Percentiles rank a stretch among this genome's conserved stretches.
These are phyloP conservation scores for Luzula sylvatica DNA, from an alignment of 176 grass and related monocot species.

Conservation along the genomic window DNA sequence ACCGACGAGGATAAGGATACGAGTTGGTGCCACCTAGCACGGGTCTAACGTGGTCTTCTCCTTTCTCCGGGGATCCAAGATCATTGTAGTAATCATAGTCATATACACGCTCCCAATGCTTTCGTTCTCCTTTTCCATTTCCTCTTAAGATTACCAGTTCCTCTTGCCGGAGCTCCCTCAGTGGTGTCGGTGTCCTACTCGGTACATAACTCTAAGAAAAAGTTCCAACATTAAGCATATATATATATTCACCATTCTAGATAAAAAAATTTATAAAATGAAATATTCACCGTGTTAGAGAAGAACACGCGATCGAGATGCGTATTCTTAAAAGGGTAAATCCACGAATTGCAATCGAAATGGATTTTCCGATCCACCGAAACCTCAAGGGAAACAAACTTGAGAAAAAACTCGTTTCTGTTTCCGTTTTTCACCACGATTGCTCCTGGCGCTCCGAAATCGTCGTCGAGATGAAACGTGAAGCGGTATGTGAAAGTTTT, in stretches of 20 bases:
- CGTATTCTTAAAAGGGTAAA: conserved; percentile 62
- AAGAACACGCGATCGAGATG: conserved; percentile 74
- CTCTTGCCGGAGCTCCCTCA: conserved; percentile 48
- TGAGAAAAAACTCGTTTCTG: conserved; percentile 51
- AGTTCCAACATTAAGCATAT: no score
- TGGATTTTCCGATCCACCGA: conserved; percentile 40
- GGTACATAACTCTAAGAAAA: conserved; percentile 57
- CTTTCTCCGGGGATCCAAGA: conserved; percentile 55
- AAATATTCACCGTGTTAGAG: conserved; percentile 38
- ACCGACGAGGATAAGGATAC: conserved; percentile 66
- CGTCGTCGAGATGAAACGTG: conserved; percentile 25
- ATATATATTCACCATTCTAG: no score
- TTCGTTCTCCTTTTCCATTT: conserved; percentile 49
- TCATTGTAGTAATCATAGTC: conserved; percentile 85
- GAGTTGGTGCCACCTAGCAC: conserved; percentile 45
- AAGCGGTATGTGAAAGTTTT: conserved; percentile 50
- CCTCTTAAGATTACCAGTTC: conserved; percentile 55
- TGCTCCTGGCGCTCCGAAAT: conserved; percentile 63
- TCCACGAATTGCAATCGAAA: conserved; percentile 97
- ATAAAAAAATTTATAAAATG: no score
- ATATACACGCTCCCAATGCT: conserved; percentile 73
- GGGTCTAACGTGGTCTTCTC: conserved; percentile 33
- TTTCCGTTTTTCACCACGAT: conserved; percentile 48
- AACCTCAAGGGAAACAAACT: conserved; percentile 33
- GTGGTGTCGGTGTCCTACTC: conserved; percentile 40